Evolutionary conservation across 2,329 filamentous ascomycete genomes (phyloP).

Genomic region (Botryotinia convoluta): DNA sequence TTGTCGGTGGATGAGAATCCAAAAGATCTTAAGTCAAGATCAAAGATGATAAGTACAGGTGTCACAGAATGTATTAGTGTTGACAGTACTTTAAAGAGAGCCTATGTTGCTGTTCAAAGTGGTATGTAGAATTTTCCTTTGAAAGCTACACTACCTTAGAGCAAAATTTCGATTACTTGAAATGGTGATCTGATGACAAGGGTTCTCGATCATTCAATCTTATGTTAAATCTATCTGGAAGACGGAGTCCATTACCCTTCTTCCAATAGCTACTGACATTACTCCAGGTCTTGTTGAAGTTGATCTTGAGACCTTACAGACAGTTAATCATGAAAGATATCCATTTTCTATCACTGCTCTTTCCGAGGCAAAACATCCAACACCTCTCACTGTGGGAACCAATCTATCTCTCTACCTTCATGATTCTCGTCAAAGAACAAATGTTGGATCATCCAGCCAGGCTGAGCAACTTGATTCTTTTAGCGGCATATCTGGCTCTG

Average conservation of each 20-base stretch:
- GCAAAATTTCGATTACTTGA: neutral
- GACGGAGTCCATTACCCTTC: neutral
- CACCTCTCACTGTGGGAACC: constrained; percentile 81
- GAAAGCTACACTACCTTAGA: neutral
- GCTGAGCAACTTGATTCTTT: constrained; percentile 32
- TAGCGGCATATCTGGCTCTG: constrained; percentile 32
- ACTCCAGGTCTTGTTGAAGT: constrained; percentile 68
- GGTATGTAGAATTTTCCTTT: constrained; percentile 43
- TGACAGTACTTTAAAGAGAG: constrained; percentile 63
- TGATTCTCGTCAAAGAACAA: constrained; percentile 59
- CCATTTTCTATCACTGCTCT: constrained; percentile 82
- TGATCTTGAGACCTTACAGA: constrained; percentile 69
- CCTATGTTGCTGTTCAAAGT: constrained; percentile 77
- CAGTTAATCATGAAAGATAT: constrained; percentile 68
- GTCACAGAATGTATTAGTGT: constrained; percentile 82
- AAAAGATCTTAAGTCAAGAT: constrained; percentile 45
- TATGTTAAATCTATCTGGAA: neutral
- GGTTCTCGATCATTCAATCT: neutral
- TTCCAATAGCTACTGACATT: neutral
- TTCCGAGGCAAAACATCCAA: constrained; percentile 62
- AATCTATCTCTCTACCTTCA: constrained; percentile 78
- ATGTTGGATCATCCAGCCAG: constrained; percentile 27
- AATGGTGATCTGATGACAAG: neutral
- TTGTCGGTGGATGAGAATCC: constrained; percentile 57
- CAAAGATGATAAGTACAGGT: constrained; percentile 67